A percentile compares a stretch with the other conserved stretches of the same genome.
Conservation (phyloP, 2,329 filamentous ascomycete species). For the Trichoderma breve region DNA sequence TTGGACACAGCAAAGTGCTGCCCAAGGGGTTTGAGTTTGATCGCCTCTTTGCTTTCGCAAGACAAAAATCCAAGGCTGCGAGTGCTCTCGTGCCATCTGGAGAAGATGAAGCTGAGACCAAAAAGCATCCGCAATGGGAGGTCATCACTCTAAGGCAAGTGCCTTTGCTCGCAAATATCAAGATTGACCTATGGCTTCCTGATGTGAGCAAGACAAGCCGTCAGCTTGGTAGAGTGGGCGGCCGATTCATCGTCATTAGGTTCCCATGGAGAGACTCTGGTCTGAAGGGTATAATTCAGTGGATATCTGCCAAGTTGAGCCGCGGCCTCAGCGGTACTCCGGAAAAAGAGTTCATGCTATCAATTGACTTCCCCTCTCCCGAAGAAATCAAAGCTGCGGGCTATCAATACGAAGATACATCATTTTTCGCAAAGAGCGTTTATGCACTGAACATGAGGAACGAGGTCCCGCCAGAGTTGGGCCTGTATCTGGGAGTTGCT, state of each 20-base stretch:
- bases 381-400: slow-evolving; percentile 56
- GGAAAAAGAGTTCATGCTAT: slow-evolving; percentile 64
- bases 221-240: slow-evolving; percentile 50
- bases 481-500: slow-evolving; percentile 63
- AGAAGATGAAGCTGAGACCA: slow-evolving; percentile 32
- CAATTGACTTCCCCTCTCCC: slow-evolving; percentile 59
- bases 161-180: slow-evolving; percentile 68
- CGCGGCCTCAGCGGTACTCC: slow-evolving; percentile 50
- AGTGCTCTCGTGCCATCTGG: slow-evolving; percentile 34
- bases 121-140: slow-evolving; percentile 53
- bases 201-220: slow-evolving; percentile 56
- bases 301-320: slow-evolving; percentile 50
- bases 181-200: slow-evolving; percentile 66
- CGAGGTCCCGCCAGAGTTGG: slow-evolving; percentile 62
- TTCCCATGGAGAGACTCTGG: slow-evolving; percentile 62
- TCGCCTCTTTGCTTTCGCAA: slow-evolving; percentile 78
- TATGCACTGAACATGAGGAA: slow-evolving; percentile 55
- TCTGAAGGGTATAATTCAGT: slow-evolving; percentile 46
- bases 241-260: slow-evolving; percentile 61
- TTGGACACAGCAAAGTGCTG: slow-evolving; percentile 62
- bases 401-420: slow-evolving; percentile 61
- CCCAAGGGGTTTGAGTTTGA: slow-evolving; percentile 74
- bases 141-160: slow-evolving; percentile 70
- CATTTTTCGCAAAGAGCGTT: slow-evolving; percentile 61
- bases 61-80: slow-evolving; percentile 37